phyloP scores from a whole-genome alignment of 495 filamentous ascomycete genomes.

The Aspergillus avenaceus region DNA sequence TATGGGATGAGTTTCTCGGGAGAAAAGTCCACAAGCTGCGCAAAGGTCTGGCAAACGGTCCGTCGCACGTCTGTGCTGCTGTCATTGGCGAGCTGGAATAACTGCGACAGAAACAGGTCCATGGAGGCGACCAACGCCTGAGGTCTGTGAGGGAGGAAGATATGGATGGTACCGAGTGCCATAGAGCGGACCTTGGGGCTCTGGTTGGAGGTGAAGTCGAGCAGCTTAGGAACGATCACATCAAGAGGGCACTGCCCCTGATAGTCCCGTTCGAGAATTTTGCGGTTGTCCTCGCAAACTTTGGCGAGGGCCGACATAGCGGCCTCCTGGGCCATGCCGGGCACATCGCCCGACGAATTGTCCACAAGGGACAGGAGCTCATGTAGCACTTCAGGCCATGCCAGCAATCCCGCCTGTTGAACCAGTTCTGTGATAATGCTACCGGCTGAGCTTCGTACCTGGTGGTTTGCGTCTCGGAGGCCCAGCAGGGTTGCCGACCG shows the following conservation, averaged over 20 bases:
- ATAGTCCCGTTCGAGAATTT: conserved; percentile 79
- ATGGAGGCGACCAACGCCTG: conserved; percentile 71
- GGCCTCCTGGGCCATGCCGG: conserved; percentile 76
- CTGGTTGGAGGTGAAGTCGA: conserved; percentile 75
- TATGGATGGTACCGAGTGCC: conserved; percentile 80
- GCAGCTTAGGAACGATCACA: conserved; percentile 85
- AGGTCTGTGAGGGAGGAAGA: conserved; percentile 80
- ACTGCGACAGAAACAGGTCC: conserved; percentile 71
- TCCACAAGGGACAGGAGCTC: conserved; percentile 72
- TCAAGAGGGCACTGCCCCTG: conserved; percentile 80
- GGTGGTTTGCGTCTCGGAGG: conserved; percentile 73
- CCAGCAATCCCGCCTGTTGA: conserved; percentile 74
- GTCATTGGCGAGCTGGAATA: conserved; percentile 79
- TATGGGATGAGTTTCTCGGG: conserved; percentile 89
- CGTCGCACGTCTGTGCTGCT: conserved; percentile 72
- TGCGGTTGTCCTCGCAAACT: conserved; percentile 94
- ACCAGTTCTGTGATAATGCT: conserved; percentile 96
- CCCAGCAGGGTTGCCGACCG: conserved; percentile 72
- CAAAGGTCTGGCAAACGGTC: conserved; percentile 90
- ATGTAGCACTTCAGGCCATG: conserved; percentile 86
- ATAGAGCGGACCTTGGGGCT: conserved; percentile 70
- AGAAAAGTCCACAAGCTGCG: conserved; percentile 83
- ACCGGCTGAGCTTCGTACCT: conserved; percentile 84
- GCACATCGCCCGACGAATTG: conserved; percentile 63
- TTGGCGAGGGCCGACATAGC: conserved; percentile 90